Evolutionary conservation across 495 filamentous ascomycete species (phyloP).

Genomic region (Lasiosphaeria miniovina): DNA sequence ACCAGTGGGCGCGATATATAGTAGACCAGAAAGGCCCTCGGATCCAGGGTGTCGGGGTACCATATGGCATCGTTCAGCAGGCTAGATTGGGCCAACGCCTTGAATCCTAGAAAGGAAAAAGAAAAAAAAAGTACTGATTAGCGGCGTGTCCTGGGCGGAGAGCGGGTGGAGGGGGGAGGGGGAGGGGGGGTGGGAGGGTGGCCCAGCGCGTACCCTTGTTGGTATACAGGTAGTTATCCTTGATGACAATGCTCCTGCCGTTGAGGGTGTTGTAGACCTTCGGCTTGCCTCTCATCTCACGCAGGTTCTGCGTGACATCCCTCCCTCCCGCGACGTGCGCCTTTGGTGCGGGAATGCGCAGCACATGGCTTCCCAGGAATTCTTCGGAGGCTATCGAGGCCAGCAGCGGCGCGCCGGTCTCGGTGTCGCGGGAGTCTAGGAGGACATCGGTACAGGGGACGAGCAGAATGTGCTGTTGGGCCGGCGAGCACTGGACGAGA

Average conservation of each 20-base stretch:
- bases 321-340: conserved; percentile 57
- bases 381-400: conserved; percentile 87
- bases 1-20: conserved; percentile 92
- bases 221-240: conserved; percentile 88
- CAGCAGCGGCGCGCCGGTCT: conserved; percentile 70
- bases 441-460: conserved; percentile 91
- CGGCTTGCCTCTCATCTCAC: conserved; percentile 88
- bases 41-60: conserved; percentile 77
- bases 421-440: conserved; percentile 82
- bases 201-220: conserved; percentile 72
- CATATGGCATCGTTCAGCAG: conserved; percentile 82
- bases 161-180: conserved; percentile 15
- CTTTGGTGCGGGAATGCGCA: conserved; percentile 69
- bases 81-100: conserved; percentile 84
- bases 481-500: conserved; percentile 86
- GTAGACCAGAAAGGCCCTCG: conserved; percentile 92
- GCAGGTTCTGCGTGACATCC: conserved; percentile 66
- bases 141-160: not conserved
- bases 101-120: conserved; percentile 66
- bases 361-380: conserved; percentile 93
- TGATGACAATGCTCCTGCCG: conserved; percentile 88
- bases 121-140: not conserved
- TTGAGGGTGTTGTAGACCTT: conserved; percentile 91
- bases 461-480: conserved; percentile 90
- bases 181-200: not conserved